Conservation (phyloP, 495 filamentous ascomycete species). For the Aspergillus homomorphus region DNA sequence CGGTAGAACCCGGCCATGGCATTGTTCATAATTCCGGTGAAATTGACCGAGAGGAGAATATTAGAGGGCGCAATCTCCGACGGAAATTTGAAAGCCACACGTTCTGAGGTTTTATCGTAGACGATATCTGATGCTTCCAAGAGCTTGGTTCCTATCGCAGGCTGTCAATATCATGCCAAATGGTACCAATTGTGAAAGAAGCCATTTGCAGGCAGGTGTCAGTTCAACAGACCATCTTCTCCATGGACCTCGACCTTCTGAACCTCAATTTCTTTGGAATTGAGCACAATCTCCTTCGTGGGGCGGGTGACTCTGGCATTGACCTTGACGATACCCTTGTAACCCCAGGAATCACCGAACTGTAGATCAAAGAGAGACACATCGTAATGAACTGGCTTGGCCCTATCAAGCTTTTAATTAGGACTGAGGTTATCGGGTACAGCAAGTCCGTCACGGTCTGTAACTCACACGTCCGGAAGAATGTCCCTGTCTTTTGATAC, state of each 20-base stretch:
- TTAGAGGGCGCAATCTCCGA: slow-evolving; percentile 60
- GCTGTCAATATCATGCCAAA: slow-evolving; percentile 13
- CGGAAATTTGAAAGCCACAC: slow-evolving; percentile 69
- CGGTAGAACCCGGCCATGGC: slow-evolving; percentile 97
- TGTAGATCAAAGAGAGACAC: slow-evolving; percentile 79
- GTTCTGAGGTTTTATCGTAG: slow-evolving; percentile 78
- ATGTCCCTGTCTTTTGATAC: slow-evolving; percentile 48
- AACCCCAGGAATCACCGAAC: slow-evolving; percentile 67
- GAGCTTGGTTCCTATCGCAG: slow-evolving; percentile 27
- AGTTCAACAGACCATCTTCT: slow-evolving; percentile 30
- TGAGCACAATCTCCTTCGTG: slow-evolving; percentile 71
- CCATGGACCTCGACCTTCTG: slow-evolving; percentile 32
- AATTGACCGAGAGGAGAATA: slow-evolving; percentile 66
- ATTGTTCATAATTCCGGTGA: slow-evolving; percentile 85
- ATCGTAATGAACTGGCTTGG: slow-evolving; percentile 83
- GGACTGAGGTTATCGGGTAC: not conserved
- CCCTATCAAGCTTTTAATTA: slow-evolving; percentile 38
- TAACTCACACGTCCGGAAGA: slow-evolving; percentile 50
- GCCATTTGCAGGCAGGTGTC: not conserved
- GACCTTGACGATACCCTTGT: slow-evolving; percentile 74
- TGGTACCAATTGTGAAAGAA: not conserved
- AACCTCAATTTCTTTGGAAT: slow-evolving; percentile 51
- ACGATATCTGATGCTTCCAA: slow-evolving; percentile 62
- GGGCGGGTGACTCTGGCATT: slow-evolving; percentile 57
- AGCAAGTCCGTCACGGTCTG: not conserved